A percentile compares a stretch with the other conserved stretches of the same genome.
phyloP scores from a whole-genome alignment of 2,329 filamentous ascomycete genomes.

The Fonsecaea erecta region DNA sequence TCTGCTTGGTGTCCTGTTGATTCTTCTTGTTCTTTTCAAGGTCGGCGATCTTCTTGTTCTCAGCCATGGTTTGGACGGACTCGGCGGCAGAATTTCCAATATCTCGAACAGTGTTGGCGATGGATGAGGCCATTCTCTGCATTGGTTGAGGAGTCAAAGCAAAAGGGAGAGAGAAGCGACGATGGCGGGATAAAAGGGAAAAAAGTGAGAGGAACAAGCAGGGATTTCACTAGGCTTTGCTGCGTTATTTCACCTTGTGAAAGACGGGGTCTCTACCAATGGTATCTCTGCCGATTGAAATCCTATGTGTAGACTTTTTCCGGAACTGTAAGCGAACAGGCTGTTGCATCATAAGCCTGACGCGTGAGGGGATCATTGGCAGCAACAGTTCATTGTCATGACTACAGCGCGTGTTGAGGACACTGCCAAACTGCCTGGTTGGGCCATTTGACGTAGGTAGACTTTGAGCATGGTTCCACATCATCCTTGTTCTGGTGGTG shows the following conservation, averaged over 20 bases:
- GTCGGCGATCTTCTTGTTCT: constrained; percentile 49
- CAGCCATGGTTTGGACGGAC: constrained; percentile 22
- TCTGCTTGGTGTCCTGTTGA: constrained; percentile 57
- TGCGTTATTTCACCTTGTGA: constrained; percentile 8
- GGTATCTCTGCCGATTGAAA: constrained; percentile 8
- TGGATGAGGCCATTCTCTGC: constrained; percentile 24
- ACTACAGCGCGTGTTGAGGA: neutral
- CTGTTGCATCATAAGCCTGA: constrained; percentile 6
- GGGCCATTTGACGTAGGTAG: constrained; percentile 1
- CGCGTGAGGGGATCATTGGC: neutral
- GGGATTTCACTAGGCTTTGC: constrained; percentile 5
- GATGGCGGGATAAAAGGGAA: constrained; percentile 20
- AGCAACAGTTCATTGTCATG: neutral
- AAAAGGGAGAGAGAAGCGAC: constrained; percentile 3
- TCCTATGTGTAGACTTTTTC: constrained; percentile 2
- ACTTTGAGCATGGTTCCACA: neutral
- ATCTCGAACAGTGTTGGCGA: constrained; percentile 25
- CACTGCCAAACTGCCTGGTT: neutral
- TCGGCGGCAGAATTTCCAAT: constrained; percentile 25
- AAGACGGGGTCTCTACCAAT: constrained; percentile 6
- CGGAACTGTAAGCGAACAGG: neutral
- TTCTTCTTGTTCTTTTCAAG: constrained; percentile 59
- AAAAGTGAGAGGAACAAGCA: constrained; percentile 8
- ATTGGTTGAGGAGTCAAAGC: neutral
- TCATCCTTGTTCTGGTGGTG: neutral